phyloP scores from a whole-genome alignment of 129 eudicot species.

The Scalesia atractyloides region DNA sequence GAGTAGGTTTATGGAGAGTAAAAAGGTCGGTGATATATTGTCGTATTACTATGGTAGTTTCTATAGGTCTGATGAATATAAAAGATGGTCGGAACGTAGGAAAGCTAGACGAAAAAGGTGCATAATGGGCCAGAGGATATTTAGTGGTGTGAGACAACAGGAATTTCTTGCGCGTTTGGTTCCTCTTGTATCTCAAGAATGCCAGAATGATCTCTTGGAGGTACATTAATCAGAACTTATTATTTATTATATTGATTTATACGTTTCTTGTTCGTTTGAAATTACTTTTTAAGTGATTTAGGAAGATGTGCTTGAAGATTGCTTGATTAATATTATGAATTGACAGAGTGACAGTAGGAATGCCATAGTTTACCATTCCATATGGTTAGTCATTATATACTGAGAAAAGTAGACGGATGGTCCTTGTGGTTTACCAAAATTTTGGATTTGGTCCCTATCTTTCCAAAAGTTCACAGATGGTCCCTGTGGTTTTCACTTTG shows the following conservation, averaged over 20 bases:
- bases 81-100: constrained; percentile 64
- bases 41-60: constrained; percentile 61
- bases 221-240: constrained; percentile 34
- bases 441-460: too few relatives aligned
- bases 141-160: constrained; percentile 64
- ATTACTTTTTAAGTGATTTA: background rate
- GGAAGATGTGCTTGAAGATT: background rate
- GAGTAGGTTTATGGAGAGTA: constrained; percentile 52
- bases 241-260: background rate
- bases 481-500: too few relatives aligned
- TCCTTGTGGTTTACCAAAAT: too few relatives aligned
- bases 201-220: constrained; percentile 51
- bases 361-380: background rate
- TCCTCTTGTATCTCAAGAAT: constrained; percentile 43
- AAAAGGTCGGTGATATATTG: constrained; percentile 52
- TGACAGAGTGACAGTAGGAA: background rate
- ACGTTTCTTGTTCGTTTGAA: background rate
- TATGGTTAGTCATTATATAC: too few relatives aligned
- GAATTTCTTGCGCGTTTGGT: constrained; percentile 59
- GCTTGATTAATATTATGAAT: background rate
- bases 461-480: too few relatives aligned
- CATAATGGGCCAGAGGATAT: constrained; percentile 52
- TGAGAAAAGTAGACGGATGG: too few relatives aligned
- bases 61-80: constrained; percentile 42
- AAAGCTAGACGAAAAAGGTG: constrained; percentile 52